Evolutionary conservation across 345 rosid genomes (phyloP).

Genomic region (Stellera chamaejasme): DNA sequence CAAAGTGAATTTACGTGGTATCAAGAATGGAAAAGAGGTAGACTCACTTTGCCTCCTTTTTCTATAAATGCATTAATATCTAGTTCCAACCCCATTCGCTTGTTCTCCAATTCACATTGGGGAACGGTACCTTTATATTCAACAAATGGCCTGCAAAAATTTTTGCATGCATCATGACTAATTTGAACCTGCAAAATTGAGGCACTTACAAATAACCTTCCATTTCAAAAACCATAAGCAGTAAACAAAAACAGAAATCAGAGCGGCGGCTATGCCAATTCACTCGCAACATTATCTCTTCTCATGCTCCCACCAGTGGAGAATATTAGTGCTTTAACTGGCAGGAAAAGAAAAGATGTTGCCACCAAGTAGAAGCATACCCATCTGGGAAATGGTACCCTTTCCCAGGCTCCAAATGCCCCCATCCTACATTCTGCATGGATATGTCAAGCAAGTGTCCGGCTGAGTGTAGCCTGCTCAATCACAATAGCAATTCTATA

Average conservation of each 20-base stretch:
- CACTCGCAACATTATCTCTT: too few species aligned
- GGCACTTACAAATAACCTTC: background rate
- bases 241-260: background rate
- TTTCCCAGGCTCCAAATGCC: constrained; percentile 67
- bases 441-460: constrained; percentile 78
- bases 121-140: constrained; percentile 66
- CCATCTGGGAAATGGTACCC: constrained; percentile 87
- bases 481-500: too few species aligned
- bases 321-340: too few species aligned
- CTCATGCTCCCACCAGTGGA: background rate
- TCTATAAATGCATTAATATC: constrained; percentile 60
- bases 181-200: background rate
- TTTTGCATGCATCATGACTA: background rate
- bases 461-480: constrained; percentile 71
- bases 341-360: background rate
- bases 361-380: constrained; percentile 23
- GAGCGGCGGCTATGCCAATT: background rate
- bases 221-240: background rate
- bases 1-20: constrained; percentile 1
- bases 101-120: constrained; percentile 42
- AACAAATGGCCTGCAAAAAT: constrained; percentile 61
- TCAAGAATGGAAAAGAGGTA: background rate
- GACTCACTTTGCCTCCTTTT: constrained; percentile 55
- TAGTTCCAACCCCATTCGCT: constrained; percentile 51
- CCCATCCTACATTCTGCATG: constrained; percentile 53